phyloP scores from a whole-genome alignment of 441 rosid species.

The Erodium texanum region DNA sequence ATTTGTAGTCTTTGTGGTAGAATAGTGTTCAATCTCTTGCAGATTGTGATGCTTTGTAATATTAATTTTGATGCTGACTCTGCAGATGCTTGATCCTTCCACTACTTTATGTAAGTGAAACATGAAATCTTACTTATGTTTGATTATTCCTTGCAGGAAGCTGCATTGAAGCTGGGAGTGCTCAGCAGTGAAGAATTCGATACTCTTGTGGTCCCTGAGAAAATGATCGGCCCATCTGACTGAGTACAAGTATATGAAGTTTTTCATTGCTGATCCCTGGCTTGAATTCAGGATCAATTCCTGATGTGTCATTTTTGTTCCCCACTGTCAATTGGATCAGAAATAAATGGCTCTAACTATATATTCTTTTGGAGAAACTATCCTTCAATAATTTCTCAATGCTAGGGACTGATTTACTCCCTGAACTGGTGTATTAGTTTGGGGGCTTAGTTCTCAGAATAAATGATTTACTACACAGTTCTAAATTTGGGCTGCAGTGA shows the following conservation, averaged over 20 bases:
- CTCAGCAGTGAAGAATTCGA: slow-evolving; percentile 78
- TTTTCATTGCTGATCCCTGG: neutral
- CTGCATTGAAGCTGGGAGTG: slow-evolving; percentile 67
- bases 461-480: too few relatives aligned
- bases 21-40: neutral
- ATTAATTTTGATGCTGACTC: neutral
- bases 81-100: neutral
- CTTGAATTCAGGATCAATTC: neutral
- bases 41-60: neutral
- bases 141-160: slow-evolving; percentile 39
- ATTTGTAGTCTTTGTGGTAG: neutral
- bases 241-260: slow-evolving; percentile 18
- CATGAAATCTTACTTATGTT: neutral
- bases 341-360: neutral
- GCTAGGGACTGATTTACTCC: neutral
- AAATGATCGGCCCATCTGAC: slow-evolving; percentile 84
- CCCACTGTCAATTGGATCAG: neutral
- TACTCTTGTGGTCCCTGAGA: slow-evolving; percentile 82
- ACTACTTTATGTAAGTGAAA: neutral
- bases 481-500: too few relatives aligned
- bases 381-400: neutral
- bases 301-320: neutral
- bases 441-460: neutral
- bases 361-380: neutral
- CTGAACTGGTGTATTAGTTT: too few relatives aligned